Percentiles rank a stretch among this genome's conserved stretches.
Evolutionary conservation across 129 eudicot genomes (phyloP).

Genomic region (Chrysanthemum lavandulifolium): DNA sequence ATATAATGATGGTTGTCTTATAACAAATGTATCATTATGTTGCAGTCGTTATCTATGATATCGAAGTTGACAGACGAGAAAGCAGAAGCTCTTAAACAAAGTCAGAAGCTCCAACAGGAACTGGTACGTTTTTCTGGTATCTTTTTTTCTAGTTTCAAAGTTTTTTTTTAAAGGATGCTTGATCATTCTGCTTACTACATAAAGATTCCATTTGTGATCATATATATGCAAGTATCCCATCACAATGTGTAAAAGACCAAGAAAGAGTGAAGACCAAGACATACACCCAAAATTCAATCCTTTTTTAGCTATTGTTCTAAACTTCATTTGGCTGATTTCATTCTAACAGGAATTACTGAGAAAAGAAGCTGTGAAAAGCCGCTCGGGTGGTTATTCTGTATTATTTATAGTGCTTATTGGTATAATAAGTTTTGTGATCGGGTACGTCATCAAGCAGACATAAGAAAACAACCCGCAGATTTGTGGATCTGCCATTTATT

Average conservation of each 20-base stretch:
- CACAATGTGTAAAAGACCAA: too few relatives aligned
- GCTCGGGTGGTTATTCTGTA: conserved; percentile 52
- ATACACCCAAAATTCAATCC: too few relatives aligned
- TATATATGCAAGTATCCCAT: too few relatives aligned
- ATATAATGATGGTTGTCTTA: not conserved
- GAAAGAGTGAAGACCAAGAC: too few relatives aligned
- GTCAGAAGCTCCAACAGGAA: conserved; percentile 73
- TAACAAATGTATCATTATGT: conserved; percentile 1
- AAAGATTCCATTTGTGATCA: too few relatives aligned
- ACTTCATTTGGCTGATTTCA: not conserved
- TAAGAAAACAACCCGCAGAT: conserved; percentile 14
- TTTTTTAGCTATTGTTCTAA: too few relatives aligned
- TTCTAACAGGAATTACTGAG: conserved; percentile 57
- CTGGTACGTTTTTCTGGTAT: conserved; percentile 47
- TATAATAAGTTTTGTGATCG: conserved; percentile 57
- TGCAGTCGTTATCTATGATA: conserved; percentile 49
- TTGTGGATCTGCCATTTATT: conserved; percentile 26
- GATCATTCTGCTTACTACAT: too few relatives aligned
- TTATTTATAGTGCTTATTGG: conserved; percentile 51
- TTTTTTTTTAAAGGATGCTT: not conserved
- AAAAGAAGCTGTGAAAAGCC: conserved; percentile 47
- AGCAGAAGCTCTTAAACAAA: conserved; percentile 64
- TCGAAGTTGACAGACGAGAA: conserved; percentile 89
- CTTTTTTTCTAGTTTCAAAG: not conserved
- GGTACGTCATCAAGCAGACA: conserved; percentile 61